phyloP scores from a whole-genome alignment of 1,284 basidiomycete genomes.

The Trametes pubescens region DNA sequence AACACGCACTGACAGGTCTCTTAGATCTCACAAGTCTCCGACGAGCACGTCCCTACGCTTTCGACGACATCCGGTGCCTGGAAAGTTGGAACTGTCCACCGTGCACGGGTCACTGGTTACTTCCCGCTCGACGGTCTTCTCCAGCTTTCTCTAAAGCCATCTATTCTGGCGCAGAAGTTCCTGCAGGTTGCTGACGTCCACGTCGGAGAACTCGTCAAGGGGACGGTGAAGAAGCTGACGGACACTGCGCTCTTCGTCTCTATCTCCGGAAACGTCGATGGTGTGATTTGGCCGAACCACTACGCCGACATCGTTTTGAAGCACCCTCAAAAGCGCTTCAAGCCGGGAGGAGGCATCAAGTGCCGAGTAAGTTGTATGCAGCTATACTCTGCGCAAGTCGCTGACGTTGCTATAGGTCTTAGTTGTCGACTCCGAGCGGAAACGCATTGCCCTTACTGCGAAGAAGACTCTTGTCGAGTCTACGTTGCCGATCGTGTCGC shows the following conservation, averaged over 20 bases:
- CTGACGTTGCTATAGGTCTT: conserved; percentile 67
- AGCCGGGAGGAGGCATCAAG: conserved; percentile 84
- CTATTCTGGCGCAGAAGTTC: conserved; percentile 88
- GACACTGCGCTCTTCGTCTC: conserved; percentile 86
- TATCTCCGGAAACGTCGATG: conserved; percentile 88
- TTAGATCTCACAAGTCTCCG: conserved; percentile 93
- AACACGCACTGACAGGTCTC: not conserved
- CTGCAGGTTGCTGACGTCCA: conserved; percentile 86
- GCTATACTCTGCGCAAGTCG: not conserved
- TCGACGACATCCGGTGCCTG: conserved; percentile 77
- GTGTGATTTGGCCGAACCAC: conserved; percentile 94
- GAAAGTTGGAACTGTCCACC: conserved; percentile 82
- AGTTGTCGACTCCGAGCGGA: conserved; percentile 82
- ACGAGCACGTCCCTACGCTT: conserved; percentile 87
- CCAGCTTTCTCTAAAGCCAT: conserved; percentile 86
- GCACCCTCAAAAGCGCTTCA: conserved; percentile 93
- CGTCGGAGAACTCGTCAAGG: conserved; percentile 87
- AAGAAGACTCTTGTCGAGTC: conserved; percentile 94
- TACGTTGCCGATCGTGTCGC: conserved; percentile 73
- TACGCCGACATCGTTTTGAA: conserved; percentile 95
- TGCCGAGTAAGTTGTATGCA: conserved; percentile 68
- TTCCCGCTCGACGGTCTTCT: conserved; percentile 90
- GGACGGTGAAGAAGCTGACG: conserved; percentile 84
- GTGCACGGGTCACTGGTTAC: conserved; percentile 90
- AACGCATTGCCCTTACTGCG: conserved; percentile 87